Base-by-base conservation (phyloP, 139 green algal genomes). In the Coccomyxa sp. region DNA sequence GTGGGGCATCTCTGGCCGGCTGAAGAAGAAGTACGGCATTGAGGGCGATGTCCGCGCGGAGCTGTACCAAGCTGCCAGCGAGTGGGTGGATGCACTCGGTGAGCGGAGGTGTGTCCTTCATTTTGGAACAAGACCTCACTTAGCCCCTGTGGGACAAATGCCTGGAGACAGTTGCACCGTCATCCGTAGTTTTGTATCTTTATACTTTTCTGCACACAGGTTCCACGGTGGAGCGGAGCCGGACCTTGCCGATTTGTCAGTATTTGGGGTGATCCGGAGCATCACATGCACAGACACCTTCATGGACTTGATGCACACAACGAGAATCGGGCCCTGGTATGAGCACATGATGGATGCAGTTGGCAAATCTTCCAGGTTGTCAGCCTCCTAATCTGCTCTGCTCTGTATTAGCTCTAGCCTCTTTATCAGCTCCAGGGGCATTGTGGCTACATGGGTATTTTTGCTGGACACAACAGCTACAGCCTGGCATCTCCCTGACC, bases 251-350 rank as follows among this genome's bases (percentile, higher is more conserved):
- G 97, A 99, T 80, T 74, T 99, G 77, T 84, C 92, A 13, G 91
- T 95, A 13, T 99, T 96, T 91, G 97, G 97, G 13, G 95, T 99
- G 23, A 82, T 98, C 28, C 83, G 91, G 0, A 93, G 95, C 10
- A 86, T 99, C 10, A 82, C 83, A 28, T 87, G 90, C 66, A 96
- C 97, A 27, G 88, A 94, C 59, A 94, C 96, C 0, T 98, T 96
- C 84, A 88, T 91, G 13, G 97, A 99, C 80, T 79, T 98, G 13
- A 92, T 98, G 89, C 86, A 89, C 28, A 86, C 96, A 67, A 94
- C 90, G 3, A 68, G 81, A 0, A 92, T 97, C 74, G 78, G 83
- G 67, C 80, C 32, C 7, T 98, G 95, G 95, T 97, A 93, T 63
- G 86, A 87, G 67, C 86, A 89, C 38, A 95, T 97, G 92, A 90